These are phyloP conservation scores for Guadua angustifolia DNA, from an alignment of 176 grass and related monocot species.

Conservation along the genomic window DNA sequence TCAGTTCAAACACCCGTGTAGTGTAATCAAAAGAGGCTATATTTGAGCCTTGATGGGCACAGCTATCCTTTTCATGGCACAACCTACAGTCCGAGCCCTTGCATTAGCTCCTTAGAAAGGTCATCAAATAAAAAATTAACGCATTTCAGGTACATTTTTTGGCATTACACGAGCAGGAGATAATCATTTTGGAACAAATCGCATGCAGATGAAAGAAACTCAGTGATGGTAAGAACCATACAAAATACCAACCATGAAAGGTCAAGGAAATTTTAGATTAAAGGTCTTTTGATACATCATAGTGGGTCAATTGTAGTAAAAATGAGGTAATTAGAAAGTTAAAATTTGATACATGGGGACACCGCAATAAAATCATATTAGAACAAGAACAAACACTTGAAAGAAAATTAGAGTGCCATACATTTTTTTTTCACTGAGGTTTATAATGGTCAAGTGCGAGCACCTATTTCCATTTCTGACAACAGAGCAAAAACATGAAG, in stretches of 20 bases:
- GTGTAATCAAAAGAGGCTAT: slow-evolving; percentile 41
- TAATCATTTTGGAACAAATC: slow-evolving; percentile 21
- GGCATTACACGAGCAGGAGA: neutral
- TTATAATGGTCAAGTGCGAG: neutral
- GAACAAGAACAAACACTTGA: slow-evolving; percentile 4
- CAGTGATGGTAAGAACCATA: neutral
- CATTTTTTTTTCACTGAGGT: neutral
- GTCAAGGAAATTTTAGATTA: neutral
- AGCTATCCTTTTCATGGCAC: slow-evolving; percentile 37
- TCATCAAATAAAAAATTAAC: neutral
- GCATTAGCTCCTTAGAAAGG: slow-evolving; percentile 53
- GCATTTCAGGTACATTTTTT: slow-evolving; percentile 7
- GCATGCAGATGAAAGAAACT: slow-evolving; percentile 19
- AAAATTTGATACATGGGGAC: neutral
- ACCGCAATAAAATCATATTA: neutral
- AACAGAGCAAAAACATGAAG: neutral
- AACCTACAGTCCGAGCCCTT: slow-evolving; percentile 17
- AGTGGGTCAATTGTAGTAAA: neutral
- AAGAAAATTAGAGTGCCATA: neutral
- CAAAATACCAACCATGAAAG: slow-evolving; percentile 18
- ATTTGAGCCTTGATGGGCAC: slow-evolving; percentile 39
- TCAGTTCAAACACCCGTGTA: slow-evolving; percentile 5
- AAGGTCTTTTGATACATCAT: neutral
- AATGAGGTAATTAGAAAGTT: neutral
- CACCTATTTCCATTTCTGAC: neutral